A percentile compares a stretch with the other conserved stretches of the same genome.
Conservation (phyloP, 1,284 basidiomycete species). For the Takashimella tepidaria region DNA sequence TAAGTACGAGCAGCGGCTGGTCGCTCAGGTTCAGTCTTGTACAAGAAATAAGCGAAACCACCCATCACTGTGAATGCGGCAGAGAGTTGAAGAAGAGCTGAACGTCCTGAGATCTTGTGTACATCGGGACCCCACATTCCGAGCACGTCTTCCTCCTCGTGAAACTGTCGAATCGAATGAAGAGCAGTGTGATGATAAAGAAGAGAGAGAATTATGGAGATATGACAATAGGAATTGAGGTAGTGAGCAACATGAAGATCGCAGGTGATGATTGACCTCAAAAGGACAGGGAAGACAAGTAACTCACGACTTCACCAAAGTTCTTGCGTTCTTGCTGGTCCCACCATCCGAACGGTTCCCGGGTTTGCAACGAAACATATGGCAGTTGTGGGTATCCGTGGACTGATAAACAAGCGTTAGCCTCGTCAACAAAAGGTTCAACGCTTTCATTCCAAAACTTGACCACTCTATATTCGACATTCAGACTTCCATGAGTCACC, state of each 20-base stretch:
- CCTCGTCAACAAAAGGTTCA: too few species aligned
- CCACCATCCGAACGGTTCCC: constrained; percentile 71
- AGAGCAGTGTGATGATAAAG: background rate
- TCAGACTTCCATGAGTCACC: too few species aligned
- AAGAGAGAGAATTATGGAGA: constrained; percentile 3
- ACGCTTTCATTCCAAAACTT: too few species aligned
- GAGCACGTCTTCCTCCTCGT: constrained; percentile 74
- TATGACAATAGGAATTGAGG: constrained; percentile 16
- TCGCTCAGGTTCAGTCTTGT: constrained; percentile 24
- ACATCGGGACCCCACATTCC: constrained; percentile 87
- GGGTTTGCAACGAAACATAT: constrained; percentile 61
- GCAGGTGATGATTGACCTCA: too few species aligned
- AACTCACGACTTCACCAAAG: constrained; percentile 73
- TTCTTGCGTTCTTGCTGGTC: constrained; percentile 76
- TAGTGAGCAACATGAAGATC: too few species aligned
- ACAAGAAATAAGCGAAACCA: constrained; percentile 32
- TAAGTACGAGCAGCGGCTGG: constrained; percentile 36
- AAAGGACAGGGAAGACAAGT: too few species aligned
- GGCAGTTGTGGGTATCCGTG: constrained; percentile 72
- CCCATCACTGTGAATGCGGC: constrained; percentile 33
- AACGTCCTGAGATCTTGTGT: constrained; percentile 32
- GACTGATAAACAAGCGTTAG: too few species aligned
- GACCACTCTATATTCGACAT: too few species aligned
- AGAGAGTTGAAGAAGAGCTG: constrained; percentile 31
- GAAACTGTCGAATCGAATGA: constrained; percentile 55